Evolutionary conservation across 257 asterid species (phyloP), one percentile per base, ranked within the genome.

Genomic region (Cynanchum wilfordii): DNA sequence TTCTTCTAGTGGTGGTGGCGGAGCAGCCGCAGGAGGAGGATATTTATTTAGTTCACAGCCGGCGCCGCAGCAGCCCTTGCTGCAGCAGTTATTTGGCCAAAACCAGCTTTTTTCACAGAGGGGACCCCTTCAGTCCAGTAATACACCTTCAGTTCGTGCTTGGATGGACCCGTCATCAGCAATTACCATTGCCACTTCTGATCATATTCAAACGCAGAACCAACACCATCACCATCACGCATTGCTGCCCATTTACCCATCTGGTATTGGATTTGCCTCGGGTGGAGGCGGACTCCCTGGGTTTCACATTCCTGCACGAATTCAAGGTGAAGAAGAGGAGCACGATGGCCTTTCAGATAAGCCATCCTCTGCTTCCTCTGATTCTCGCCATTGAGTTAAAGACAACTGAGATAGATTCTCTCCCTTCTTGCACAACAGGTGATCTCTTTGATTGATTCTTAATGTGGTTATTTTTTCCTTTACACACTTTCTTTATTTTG

Each of bases 121-220:
- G 99, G 98, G 99, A 95, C 94, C 99, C 99, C 99, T 95, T 95
- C 99, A 95, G 99, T 95, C 99, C 99, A 95, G 92, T 95, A 85
- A 83, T 87, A 75, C 98, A 81, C 89, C 99, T 90, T 92, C 98
- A 75, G 24, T 87, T 87, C 98, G 98, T 84, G 98, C 98, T 82
- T 92, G 95, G 96, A 85, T 90, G 83, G 98, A 95, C 79, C 92
- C 93, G 13, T 68, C 91, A 5, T 68, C 91, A 5, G 71, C 87
- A 2, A 79, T 81, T 9, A 57, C 86, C 27, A 74, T 88, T 36
- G 74, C 91, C 75, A 44, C 82, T 62, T 76, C 83, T 62, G 97
- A 91, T 78, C 90, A 82, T 69, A 81, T 65, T 44, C 90, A 84
- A 8, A 80, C 47, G 47, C 47, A 42, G 1, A 8, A 75, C 20